phyloP scores from a whole-genome alignment of 1,139 yeast genomes.

The Geotrichum histeridarum region DNA sequence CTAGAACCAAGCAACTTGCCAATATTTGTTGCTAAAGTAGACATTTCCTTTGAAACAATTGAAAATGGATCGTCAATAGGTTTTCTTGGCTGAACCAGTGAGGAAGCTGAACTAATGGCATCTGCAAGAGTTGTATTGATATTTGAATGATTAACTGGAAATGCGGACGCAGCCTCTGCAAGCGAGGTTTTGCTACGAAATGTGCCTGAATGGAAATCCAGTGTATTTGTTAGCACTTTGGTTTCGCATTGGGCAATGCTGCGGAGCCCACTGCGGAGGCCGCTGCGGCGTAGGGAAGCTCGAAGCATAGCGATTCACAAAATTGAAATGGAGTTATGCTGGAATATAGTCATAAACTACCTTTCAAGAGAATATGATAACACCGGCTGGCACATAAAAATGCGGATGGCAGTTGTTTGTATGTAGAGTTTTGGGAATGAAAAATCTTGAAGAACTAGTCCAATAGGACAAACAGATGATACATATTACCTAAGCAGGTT shows the following conservation, averaged over 20 bases:
- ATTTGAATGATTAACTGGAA: neutral
- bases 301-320: neutral
- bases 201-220: neutral
- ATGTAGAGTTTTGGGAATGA: neutral
- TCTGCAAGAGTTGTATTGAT: neutral
- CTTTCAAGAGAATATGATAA: neutral
- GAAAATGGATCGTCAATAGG: conserved; percentile 65
- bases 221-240: no score
- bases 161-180: conserved; percentile 5
- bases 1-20: conserved; percentile 86
- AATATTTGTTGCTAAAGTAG: conserved; percentile 78
- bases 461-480: neutral
- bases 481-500: neutral
- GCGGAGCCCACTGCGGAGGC: neutral
- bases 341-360: neutral
- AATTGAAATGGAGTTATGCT: neutral
- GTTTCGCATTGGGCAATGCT: neutral
- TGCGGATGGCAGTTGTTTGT: neutral
- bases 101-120: conserved; percentile 4
- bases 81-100: conserved; percentile 5
- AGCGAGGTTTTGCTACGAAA: neutral
- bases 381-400: neutral
- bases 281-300: neutral
- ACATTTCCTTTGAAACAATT: conserved; percentile 90
- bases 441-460: neutral